A percentile compares a stretch with the other conserved stretches of the same genome.
These are phyloP conservation scores for Nematocida sp. DNA, from an alignment of 371 early-diverging fungal genomes.

Conservation along the genomic window DNA sequence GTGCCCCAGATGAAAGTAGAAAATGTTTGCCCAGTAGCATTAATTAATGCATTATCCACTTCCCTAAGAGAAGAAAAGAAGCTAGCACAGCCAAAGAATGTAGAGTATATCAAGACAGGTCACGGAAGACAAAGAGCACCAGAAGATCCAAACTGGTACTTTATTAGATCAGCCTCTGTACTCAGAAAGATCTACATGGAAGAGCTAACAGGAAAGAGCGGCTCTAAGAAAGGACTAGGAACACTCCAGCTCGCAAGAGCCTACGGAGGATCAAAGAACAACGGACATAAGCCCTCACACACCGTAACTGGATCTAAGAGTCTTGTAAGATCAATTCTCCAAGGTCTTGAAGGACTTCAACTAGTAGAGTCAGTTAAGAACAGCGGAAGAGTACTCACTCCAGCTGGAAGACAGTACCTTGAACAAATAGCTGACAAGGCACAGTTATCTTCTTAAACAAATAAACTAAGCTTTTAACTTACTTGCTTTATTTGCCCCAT, in stretches of 20 bases:
- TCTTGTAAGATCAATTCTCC: constrained; percentile 40
- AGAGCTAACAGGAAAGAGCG: constrained; percentile 34
- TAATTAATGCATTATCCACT: constrained; percentile 53
- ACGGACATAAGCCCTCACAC: constrained; percentile 53
- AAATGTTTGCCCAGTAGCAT: constrained; percentile 55
- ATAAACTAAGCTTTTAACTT: not conserved
- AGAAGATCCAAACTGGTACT: constrained; percentile 61
- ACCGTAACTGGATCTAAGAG: constrained; percentile 51
- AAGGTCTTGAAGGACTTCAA: constrained; percentile 12
- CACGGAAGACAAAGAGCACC: constrained; percentile 62
- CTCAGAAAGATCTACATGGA: constrained; percentile 56
- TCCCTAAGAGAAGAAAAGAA: constrained; percentile 54
- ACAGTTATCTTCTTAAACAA: not conserved
- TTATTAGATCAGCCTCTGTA: constrained; percentile 60
- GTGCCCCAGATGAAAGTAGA: constrained; percentile 57
- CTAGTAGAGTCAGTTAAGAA: constrained; percentile 16
- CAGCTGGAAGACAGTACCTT: constrained; percentile 10
- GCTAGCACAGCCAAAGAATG: constrained; percentile 51
- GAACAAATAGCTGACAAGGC: constrained; percentile 27
- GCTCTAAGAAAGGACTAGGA: constrained; percentile 45
- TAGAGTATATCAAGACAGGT: constrained; percentile 62
- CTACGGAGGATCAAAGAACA: constrained; percentile 48
- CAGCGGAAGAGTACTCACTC: constrained; percentile 44
- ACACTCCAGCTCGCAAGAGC: constrained; percentile 42
- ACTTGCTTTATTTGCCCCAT: no score